These are phyloP conservation scores for Malassezia restricta DNA, from an alignment of 1,284 basidiomycete species.

Conservation along the genomic window DNA sequence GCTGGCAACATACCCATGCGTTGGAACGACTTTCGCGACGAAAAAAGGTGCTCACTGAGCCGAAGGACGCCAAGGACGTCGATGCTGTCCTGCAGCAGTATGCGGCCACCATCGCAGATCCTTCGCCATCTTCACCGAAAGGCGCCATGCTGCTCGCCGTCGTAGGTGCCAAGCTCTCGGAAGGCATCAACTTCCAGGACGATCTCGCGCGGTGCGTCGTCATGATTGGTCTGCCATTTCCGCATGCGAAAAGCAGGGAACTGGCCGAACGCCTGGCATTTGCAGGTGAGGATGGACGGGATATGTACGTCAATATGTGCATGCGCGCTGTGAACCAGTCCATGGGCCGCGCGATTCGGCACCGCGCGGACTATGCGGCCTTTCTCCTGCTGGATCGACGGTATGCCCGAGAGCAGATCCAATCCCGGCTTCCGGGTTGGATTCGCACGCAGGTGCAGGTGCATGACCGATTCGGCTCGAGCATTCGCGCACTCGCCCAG, in stretches of 20 bases:
- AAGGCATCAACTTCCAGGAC: conserved; percentile 83
- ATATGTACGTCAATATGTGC: conserved; percentile 50
- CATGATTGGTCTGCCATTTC: conserved; percentile 78
- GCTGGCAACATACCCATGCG: conserved; percentile 56
- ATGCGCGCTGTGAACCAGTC: conserved; percentile 96
- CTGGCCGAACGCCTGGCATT: conserved; percentile 70
- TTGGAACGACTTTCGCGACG: conserved; percentile 20
- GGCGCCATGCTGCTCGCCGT: conserved; percentile 59
- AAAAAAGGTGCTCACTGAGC: conserved; percentile 72
- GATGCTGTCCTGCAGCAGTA: conserved; percentile 69
- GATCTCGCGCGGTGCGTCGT: conserved; percentile 76
- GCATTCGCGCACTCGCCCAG: conserved; percentile 55
- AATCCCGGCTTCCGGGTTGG: conserved; percentile 47
- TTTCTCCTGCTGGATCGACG: conserved; percentile 38
- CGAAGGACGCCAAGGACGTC: conserved; percentile 62
- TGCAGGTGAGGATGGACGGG: conserved; percentile 26
- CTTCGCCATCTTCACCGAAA: neutral
- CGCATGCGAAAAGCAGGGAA: conserved; percentile 79
- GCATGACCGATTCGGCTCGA: conserved; percentile 61
- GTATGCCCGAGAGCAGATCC: conserved; percentile 31
- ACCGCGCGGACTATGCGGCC: conserved; percentile 37
- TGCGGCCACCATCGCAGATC: conserved; percentile 53
- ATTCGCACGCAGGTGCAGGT: conserved; percentile 59
- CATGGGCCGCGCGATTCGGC: conserved; percentile 51
- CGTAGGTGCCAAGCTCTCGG: conserved; percentile 88